Conservation (phyloP, 2,329 filamentous ascomycete genomes). For the Cladosporium sp. region DNA sequence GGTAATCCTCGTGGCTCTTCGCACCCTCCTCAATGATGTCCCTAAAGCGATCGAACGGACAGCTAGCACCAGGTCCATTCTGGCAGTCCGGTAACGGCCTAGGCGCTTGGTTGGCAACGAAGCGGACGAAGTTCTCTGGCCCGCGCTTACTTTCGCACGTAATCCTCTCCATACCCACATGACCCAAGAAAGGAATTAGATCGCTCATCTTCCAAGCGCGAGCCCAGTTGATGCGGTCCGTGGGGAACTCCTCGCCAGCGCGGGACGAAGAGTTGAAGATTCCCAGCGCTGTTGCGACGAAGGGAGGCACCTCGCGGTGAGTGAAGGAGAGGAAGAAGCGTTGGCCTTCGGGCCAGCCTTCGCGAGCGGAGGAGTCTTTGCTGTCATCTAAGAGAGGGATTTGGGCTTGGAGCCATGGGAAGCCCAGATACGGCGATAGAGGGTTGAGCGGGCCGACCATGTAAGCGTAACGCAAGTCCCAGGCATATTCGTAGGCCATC, state of each 20-base stretch:
- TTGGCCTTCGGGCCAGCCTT: conserved; percentile 12
- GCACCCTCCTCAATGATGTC: conserved; percentile 13
- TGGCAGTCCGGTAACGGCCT: conserved; percentile 16
- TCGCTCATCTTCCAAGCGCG: conserved; percentile 19
- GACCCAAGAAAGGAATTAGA: conserved; percentile 19
- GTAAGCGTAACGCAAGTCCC: conserved; percentile 17
- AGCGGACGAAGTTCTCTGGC: conserved; percentile 14
- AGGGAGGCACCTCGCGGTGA: conserved; percentile 19
- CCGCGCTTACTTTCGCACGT: conserved; percentile 10
- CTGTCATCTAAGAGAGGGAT: conserved; percentile 10
- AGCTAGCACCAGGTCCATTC: conserved; percentile 17
- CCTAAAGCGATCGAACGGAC: conserved; percentile 14
- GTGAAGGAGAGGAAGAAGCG: conserved; percentile 19
- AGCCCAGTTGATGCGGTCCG: conserved; percentile 17
- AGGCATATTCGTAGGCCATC: conserved; percentile 20
- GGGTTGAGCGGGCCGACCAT: conserved; percentile 18
- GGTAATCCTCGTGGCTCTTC: conserved; percentile 15
- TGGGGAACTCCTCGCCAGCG: conserved; percentile 16
- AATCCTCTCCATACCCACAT: conserved; percentile 18
- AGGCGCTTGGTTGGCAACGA: conserved; percentile 16
- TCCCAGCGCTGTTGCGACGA: conserved; percentile 17
- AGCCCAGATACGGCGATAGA: conserved; percentile 16
- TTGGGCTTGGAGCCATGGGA: conserved; percentile 17
- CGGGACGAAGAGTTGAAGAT: conserved; percentile 16
- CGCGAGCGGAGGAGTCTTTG: conserved; percentile 4